These are phyloP conservation scores for Rhizophagus prolifer DNA, from an alignment of 192 early-diverging fungal species.

Conservation along the genomic window DNA sequence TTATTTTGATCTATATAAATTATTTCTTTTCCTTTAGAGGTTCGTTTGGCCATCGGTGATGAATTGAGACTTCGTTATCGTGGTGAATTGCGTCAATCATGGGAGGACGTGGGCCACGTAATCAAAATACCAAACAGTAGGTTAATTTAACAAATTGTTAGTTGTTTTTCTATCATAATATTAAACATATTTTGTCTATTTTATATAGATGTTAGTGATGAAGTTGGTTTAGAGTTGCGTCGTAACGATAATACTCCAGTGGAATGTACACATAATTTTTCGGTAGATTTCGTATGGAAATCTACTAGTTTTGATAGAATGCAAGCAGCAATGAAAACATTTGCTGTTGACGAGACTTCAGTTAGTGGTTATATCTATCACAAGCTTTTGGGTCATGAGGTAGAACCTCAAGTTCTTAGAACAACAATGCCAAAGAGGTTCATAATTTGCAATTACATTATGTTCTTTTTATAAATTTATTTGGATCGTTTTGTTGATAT, in stretches of 20 bases:
- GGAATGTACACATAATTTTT: constrained; percentile 85
- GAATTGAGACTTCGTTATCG: constrained; percentile 86
- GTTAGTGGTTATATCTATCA: constrained; percentile 97
- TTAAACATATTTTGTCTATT: constrained; percentile 28
- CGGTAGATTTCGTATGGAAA: constrained; percentile 99
- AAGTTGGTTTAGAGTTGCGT: constrained; percentile 90
- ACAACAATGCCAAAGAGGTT: constrained; percentile 78
- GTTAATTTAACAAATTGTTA: constrained; percentile 22
- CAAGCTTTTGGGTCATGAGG: constrained; percentile 90
- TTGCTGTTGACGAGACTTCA: constrained; percentile 92
- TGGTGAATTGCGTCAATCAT: constrained; percentile 80
- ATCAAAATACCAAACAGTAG: constrained; percentile 94
- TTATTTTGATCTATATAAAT: neutral
- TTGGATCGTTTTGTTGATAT: neutral
- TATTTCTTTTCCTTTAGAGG: constrained; percentile 49
- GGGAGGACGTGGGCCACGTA: constrained; percentile 89
- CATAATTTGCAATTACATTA: neutral
- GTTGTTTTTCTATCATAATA: neutral
- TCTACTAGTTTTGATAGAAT: constrained; percentile 95
- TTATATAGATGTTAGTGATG: constrained; percentile 78
- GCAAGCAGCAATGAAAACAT: constrained; percentile 94
- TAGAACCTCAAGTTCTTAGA: constrained; percentile 80
- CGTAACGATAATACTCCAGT: constrained; percentile 67
- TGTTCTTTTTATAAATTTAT: neutral
- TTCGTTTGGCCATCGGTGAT: constrained; percentile 91